Conservation (phyloP, 441 rosid species). For the Adansonia grandidieri region DNA sequence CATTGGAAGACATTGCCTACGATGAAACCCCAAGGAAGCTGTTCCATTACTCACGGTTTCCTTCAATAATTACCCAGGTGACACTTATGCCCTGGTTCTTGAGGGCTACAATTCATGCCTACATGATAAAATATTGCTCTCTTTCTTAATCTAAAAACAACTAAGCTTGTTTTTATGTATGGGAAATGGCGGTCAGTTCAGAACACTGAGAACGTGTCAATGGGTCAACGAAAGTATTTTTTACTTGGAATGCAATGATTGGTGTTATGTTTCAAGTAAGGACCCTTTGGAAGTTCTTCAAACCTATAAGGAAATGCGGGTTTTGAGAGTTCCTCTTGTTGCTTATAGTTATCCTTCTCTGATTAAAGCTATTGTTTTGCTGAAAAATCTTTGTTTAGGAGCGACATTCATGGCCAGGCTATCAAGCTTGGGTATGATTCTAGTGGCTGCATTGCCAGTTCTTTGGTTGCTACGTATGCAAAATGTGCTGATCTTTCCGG, state of each 20-base stretch:
- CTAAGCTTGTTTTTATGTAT: slow-evolving; percentile 74
- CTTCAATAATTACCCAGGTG: slow-evolving; percentile 33
- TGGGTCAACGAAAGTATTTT: slow-evolving; percentile 54
- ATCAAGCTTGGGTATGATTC: slow-evolving; percentile 55
- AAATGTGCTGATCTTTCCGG: slow-evolving; percentile 61
- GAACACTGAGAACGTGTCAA: slow-evolving; percentile 67
- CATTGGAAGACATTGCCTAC: slow-evolving; percentile 36
- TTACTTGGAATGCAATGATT: slow-evolving; percentile 78
- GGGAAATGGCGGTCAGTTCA: slow-evolving; percentile 58
- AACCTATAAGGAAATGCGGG: slow-evolving; percentile 55
- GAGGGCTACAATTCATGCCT: slow-evolving; percentile 80
- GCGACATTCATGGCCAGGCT: slow-evolving; percentile 67
- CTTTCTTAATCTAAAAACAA: slow-evolving; percentile 24
- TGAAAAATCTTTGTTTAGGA: slow-evolving; percentile 49
- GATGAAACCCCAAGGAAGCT: slow-evolving; percentile 47
- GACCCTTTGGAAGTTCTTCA: slow-evolving; percentile 52
- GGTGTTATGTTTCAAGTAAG: slow-evolving; percentile 61
- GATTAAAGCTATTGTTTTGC: slow-evolving; percentile 62
- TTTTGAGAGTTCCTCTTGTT: slow-evolving; percentile 52
- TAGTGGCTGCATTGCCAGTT: slow-evolving; percentile 54
- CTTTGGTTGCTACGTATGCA: slow-evolving; percentile 80
- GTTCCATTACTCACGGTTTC: slow-evolving; percentile 39
- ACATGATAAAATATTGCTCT: slow-evolving; percentile 43
- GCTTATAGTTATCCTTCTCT: slow-evolving; percentile 60
- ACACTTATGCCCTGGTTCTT: slow-evolving; percentile 54